These are phyloP conservation scores for Gymnopilus junonius DNA, from an alignment of 768 basidiomycete genomes.

Conservation along the genomic window DNA sequence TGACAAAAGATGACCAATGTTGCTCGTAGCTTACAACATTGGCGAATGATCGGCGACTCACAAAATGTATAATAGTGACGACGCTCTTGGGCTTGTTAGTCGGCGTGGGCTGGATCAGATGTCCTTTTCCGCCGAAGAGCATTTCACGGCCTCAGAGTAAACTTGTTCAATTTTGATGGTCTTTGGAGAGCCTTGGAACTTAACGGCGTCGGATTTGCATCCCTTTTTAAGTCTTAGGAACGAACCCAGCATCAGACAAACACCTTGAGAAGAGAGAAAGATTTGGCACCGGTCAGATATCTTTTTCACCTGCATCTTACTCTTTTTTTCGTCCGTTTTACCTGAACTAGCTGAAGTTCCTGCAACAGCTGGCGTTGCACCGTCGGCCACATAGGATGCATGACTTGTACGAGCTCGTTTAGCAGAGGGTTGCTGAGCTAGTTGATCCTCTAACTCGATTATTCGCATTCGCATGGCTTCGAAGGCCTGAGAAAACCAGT, in stretches of 20 bases:
- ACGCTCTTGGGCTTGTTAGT: constrained; percentile 43
- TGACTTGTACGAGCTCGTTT: constrained; percentile 35
- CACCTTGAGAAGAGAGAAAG: background rate
- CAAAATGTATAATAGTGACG: constrained; percentile 45
- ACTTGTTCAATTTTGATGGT: constrained; percentile 45
- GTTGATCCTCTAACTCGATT: constrained; percentile 38
- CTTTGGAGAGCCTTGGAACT: constrained; percentile 44
- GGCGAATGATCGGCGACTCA: constrained; percentile 8
- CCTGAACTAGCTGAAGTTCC: constrained; percentile 23
- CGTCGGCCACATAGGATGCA: constrained; percentile 9
- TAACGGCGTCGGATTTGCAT: constrained; percentile 40
- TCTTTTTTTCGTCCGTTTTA: constrained; percentile 44
- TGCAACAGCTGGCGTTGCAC: background rate
- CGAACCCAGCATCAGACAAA: background rate
- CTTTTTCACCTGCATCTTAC: constrained; percentile 42
- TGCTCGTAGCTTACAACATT: constrained; percentile 10
- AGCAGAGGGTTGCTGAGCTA: constrained; percentile 29
- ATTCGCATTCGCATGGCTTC: constrained; percentile 36
- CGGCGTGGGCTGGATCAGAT: constrained; percentile 42
- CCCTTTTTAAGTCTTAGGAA: constrained; percentile 42
- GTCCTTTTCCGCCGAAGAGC: constrained; percentile 39
- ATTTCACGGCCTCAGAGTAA: constrained; percentile 33
- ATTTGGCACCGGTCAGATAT: constrained; percentile 36
- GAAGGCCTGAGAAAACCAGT: constrained; percentile 22
- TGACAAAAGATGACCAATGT: background rate